Percentiles rank a stretch among this genome's conserved stretches.
These are phyloP conservation scores for Pythium chondricola DNA, from an alignment of 352 stramenopile genomes.

Conservation along the genomic window DNA sequence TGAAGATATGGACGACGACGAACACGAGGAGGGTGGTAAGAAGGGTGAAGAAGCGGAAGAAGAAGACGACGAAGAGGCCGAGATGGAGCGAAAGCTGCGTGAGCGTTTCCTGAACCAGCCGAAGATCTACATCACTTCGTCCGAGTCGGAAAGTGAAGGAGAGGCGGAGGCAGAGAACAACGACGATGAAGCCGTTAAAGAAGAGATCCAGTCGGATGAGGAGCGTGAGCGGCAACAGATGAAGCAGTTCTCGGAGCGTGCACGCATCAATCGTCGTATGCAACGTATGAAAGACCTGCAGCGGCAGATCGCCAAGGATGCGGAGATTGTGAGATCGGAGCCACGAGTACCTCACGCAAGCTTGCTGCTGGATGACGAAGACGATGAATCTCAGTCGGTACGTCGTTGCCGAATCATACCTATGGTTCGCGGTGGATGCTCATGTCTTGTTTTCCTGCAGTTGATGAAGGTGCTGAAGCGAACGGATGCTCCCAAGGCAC, in stretches of 20 bases:
- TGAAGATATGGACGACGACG: slow-evolving; percentile 59
- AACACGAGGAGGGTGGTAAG: slow-evolving; percentile 35
- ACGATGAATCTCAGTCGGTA: slow-evolving; percentile 76
- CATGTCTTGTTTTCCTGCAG: slow-evolving; percentile 18
- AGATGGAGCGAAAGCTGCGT: slow-evolving; percentile 75
- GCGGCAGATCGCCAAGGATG: slow-evolving; percentile 45
- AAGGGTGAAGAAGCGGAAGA: slow-evolving; percentile 28
- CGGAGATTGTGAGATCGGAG: slow-evolving; percentile 5
- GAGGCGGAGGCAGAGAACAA: slow-evolving; percentile 49
- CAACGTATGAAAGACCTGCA: slow-evolving; percentile 81
- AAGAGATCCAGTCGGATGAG: slow-evolving; percentile 68
- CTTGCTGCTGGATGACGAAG: slow-evolving; percentile 64
- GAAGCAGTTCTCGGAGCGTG: slow-evolving; percentile 79
- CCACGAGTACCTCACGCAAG: slow-evolving; percentile 32
- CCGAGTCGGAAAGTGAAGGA: slow-evolving; percentile 67
- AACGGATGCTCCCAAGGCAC: slow-evolving; percentile 29
- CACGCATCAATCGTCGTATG: slow-evolving; percentile 80
- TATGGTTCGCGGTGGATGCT: too few relatives aligned
- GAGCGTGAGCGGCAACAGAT: slow-evolving; percentile 80
- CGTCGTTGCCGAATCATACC: too few relatives aligned
- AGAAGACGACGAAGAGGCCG: slow-evolving; percentile 70
- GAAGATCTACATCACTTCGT: slow-evolving; percentile 85
- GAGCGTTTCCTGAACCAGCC: slow-evolving; percentile 70
- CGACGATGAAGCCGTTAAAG: slow-evolving; percentile 39
- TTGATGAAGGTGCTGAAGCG: slow-evolving; percentile 57